Evolutionary conservation across 176 grass and related monocot genomes (phyloP).

Genomic region (Panicum miliaceum): DNA sequence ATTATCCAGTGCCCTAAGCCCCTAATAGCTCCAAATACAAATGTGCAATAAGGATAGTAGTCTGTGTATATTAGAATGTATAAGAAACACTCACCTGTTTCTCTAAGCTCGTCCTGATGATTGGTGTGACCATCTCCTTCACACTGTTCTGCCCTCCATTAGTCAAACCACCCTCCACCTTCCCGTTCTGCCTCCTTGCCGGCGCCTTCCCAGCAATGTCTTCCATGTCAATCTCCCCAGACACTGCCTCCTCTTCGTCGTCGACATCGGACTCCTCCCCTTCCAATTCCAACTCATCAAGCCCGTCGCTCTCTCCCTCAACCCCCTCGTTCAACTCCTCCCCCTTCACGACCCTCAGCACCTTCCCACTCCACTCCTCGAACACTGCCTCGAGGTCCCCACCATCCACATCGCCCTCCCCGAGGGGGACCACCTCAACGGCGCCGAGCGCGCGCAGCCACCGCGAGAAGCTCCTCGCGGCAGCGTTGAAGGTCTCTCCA

Average conservation of each 20-base stretch:
- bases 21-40: background rate
- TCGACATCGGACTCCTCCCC: conserved; percentile 53
- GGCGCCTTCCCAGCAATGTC: conserved; percentile 87
- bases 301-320: conserved; percentile 37
- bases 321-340: conserved; percentile 42
- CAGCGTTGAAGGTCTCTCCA: conserved; percentile 68
- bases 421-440: conserved; percentile 60
- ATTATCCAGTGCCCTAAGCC: background rate
- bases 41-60: background rate
- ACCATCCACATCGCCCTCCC: conserved; percentile 78
- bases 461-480: conserved; percentile 75
- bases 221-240: conserved; percentile 81
- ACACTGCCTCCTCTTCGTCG: conserved; percentile 51
- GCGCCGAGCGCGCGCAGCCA: conserved; percentile 86
- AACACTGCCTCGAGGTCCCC: conserved; percentile 63
- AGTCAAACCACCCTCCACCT: conserved; percentile 22
- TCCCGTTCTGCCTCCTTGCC: conserved; percentile 49
- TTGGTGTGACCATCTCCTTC: conserved; percentile 90
- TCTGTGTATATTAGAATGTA: background rate
- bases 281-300: conserved; percentile 56
- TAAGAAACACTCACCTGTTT: conserved; percentile 68
- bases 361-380: conserved; percentile 66
- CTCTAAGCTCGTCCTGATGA: conserved; percentile 85
- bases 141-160: conserved; percentile 56
- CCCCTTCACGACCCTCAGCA: conserved; percentile 66